Evolutionary conservation across 371 early-diverging fungal genomes (phyloP).

Genomic region (Umbelopsis sp.): DNA sequence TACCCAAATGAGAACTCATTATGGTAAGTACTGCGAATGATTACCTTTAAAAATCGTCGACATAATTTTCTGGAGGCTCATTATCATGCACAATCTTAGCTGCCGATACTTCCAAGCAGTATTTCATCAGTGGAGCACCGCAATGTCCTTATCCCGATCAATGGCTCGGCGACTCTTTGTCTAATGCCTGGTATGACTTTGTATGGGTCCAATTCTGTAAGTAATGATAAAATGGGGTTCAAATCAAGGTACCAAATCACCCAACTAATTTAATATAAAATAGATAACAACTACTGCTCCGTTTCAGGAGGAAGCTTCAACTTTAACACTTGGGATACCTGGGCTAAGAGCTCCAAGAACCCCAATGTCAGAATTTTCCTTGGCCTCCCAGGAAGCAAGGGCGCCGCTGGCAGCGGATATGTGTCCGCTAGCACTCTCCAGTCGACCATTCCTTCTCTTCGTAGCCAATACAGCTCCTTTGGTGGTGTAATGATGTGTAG

Average conservation of each 20-base stretch:
- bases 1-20: constrained; percentile 47
- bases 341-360: constrained; percentile 67
- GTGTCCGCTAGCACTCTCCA: constrained; percentile 30
- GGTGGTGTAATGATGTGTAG: constrained; percentile 69
- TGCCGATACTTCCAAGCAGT: constrained; percentile 36
- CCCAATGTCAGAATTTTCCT: constrained; percentile 62
- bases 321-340: constrained; percentile 62
- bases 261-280: not conserved
- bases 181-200: constrained; percentile 65
- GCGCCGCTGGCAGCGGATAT: constrained; percentile 48
- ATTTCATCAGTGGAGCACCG: constrained; percentile 58
- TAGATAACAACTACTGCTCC: constrained; percentile 67
- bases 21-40: constrained; percentile 13
- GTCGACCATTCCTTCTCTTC: constrained; percentile 33
- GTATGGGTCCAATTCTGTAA: constrained; percentile 57
- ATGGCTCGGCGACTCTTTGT: constrained; percentile 47
- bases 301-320: constrained; percentile 35
- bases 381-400: constrained; percentile 62
- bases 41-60: not conserved
- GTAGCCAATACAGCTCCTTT: constrained; percentile 47
- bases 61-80: not conserved
- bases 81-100: constrained; percentile 11
- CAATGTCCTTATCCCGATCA: constrained; percentile 65
- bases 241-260: not conserved
- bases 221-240: not conserved